Base-by-base conservation (phyloP, 352 stramenopile genomes). In the Globisporangium orthogonon region DNA sequence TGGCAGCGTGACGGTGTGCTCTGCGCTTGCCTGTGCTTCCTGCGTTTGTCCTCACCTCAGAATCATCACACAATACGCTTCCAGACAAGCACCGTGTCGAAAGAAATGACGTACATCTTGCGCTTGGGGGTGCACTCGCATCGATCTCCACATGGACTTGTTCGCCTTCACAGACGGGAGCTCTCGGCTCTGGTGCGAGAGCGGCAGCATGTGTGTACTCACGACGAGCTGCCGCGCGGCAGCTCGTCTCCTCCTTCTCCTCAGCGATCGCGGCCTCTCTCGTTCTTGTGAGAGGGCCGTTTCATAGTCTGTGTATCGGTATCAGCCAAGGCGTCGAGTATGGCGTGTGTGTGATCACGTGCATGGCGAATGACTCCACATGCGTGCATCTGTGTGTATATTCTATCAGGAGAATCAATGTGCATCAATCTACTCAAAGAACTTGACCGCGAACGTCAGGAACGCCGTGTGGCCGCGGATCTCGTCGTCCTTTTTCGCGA, bases 401-500 rank as follows among this genome's bases (percentile, higher is more conserved):
- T 30, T 58, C 53, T 58, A 58, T 59, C 23, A 18, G 11, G 33
- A 4, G 14, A 15, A 37, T n/a, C 17, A 6, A 10, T 3, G 15
- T 15, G 11, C 15, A 1, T 44, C 40, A 18, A 43, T 4, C 70
- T 54, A 86, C 31, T 68, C 71, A 43, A 87, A 88, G 57, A 94
- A 91, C 71, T 91, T 94, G 64, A 71, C 86, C 37, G 84, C 84
- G 55, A 94, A 94, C 50, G 85, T 94, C 28, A 94, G 67, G 58
- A 92, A 94, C 23, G 85, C 85, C 35, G 85, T 94, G 71, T 94
- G 85, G 49, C 85, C 85, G 30, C 85, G 80, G 60, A 94, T 94
- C 61, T 93, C 85, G 44, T 83, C 73, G 66, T 91, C 83, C 50
- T 89, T 89, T 69, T 90, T 89, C n/a, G 83, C 83, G 50, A 94